Evolutionary conservation across 1,284 basidiomycete species (phyloP), one percentile per base, ranked within the genome.

Genomic region (Apiotrichum mycotoxinovorans): DNA sequence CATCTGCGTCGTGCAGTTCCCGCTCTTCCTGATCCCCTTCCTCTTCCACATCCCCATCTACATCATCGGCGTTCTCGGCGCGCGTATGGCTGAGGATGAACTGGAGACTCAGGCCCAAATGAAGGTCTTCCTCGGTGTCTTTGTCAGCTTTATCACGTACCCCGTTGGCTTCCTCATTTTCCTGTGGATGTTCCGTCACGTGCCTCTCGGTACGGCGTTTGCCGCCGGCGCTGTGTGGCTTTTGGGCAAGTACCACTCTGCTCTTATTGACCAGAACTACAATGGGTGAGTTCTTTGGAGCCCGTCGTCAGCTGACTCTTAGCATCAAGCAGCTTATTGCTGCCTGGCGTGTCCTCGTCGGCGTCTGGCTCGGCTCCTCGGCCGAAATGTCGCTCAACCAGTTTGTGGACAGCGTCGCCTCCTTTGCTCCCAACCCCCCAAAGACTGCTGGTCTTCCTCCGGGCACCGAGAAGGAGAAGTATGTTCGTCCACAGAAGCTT

Each of bases 281-380:
- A 82, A 87, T 64, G 83, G 85, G 90, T 91, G 64, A 67, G 86
- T 79, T 18, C 2, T 23, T 15, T 23, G 17, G 18, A 3, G 20
- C 4, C n/a, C 1, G 11, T 10, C 1, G 4, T 2, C 18, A 27
- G 51, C 57, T 59, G 23, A 57, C 26, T 12, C 14, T 3, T 52
- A 75, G 78, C 20, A 70, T 75, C 52, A 93, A 92, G 77, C 87
- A 86, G 45, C 81, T 94, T 41, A 81, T 87, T 30, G 88, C 91
- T 7, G 85, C 91, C 14, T 96, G 92, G 91, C 86, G 90, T 51
- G 84, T 94, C 18, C 81, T 96, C 15, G 83, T 94, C 62, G 93
- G 91, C 15, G 85, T 95, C 14, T 96, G 92, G 92, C 82, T 83
- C 2, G 91, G 92, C 11, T 85, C 85, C 69, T 80, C 79, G 41